Base-by-base conservation (phyloP, 306 rosid genomes). In the Herpetospermum pedunculosum region DNA sequence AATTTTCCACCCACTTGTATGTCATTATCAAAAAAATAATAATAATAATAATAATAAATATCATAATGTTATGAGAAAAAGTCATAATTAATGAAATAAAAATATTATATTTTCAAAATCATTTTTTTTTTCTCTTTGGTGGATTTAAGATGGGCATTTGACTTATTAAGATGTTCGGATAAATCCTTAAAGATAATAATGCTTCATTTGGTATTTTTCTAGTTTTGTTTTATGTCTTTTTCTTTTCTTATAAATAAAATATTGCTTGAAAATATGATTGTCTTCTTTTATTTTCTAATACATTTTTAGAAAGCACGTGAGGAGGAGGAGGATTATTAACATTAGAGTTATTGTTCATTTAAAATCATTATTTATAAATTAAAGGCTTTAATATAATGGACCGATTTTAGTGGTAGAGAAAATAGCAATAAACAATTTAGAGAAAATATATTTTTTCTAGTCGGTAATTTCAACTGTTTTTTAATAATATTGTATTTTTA, bases 1-100 rank as follows among this genome's bases (percentile, higher is more conserved):
- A 30, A 30, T 15, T 59, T 30, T 16, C 40, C 23, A 29, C 11
- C 23, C 19, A 29, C 9, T 28, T 59, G 12, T 14, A 59, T 2
- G 67, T 59, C 67, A 30, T 29, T 59, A 59, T 59, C 67, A 59
- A 30, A 59, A n/a, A n/a, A n/a, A n/a, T n/a, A n/a, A n/a, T n/a
- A n/a, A n/a, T n/a, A n/a, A n/a, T n/a, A n/a, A n/a, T n/a, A n/a
- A n/a, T n/a, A n/a, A n/a, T n/a, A n/a, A n/a, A n/a, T n/a, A n/a
- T n/a, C n/a, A n/a, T n/a, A n/a, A 2, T 28, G 35, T 29, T 59
- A 14, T 58, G 1, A 28, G 1, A 30, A 15, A 59, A 30, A 58
- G 5, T 28, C 65, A 59, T 30, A 59, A 59, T 50, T 59, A 30
- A 14, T 28, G 4, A 57, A 57, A 57, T 59, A 30, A 3, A 59